These are phyloP conservation scores for Metschnikowia vanudenii DNA, from an alignment of 805 yeast species.

Conservation along the genomic window DNA sequence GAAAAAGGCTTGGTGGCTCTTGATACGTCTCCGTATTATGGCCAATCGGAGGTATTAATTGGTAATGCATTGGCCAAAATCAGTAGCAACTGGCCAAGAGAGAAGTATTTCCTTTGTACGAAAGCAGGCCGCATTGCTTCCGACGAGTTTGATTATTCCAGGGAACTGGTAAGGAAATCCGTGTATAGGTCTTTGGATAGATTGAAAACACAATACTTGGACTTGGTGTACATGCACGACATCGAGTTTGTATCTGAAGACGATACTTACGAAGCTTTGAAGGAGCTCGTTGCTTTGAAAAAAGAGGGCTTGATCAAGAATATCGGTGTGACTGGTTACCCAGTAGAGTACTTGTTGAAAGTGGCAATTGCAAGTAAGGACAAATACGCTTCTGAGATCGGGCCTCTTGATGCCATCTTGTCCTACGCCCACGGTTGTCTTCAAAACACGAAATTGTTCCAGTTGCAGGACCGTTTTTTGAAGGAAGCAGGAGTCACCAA, in stretches of 20 bases:
- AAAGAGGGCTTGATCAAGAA: slow-evolving; percentile 58
- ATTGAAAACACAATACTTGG: slow-evolving; percentile 66
- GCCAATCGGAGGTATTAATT: slow-evolving; percentile 74
- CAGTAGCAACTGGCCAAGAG: slow-evolving; percentile 46
- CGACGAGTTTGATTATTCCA: slow-evolving; percentile 73
- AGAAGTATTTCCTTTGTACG: slow-evolving; percentile 68
- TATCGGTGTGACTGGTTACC: slow-evolving; percentile 86
- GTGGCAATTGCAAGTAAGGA: slow-evolving; percentile 42
- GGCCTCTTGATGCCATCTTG: slow-evolving; percentile 69
- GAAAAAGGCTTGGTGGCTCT: slow-evolving; percentile 68
- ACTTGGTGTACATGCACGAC: slow-evolving; percentile 84
- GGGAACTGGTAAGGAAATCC: slow-evolving; percentile 57
- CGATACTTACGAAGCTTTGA: slow-evolving; percentile 60
- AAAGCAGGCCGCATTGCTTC: slow-evolving; percentile 78
- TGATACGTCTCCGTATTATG: slow-evolving; percentile 93
- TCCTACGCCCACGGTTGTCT: slow-evolving; percentile 81
- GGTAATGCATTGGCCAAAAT: slow-evolving; percentile 58
- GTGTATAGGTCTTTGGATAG: slow-evolving; percentile 67
- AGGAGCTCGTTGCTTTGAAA: slow-evolving; percentile 58
- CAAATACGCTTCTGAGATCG: slow-evolving; percentile 42
- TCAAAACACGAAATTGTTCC: slow-evolving; percentile 61
- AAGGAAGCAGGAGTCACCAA: slow-evolving; percentile 52
- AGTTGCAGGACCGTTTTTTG: slow-evolving; percentile 48
- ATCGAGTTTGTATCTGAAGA: slow-evolving; percentile 70
- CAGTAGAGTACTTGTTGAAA: slow-evolving; percentile 62